Conservation (phyloP, 495 filamentous ascomycete genomes). For the Physcia stellaris region DNA sequence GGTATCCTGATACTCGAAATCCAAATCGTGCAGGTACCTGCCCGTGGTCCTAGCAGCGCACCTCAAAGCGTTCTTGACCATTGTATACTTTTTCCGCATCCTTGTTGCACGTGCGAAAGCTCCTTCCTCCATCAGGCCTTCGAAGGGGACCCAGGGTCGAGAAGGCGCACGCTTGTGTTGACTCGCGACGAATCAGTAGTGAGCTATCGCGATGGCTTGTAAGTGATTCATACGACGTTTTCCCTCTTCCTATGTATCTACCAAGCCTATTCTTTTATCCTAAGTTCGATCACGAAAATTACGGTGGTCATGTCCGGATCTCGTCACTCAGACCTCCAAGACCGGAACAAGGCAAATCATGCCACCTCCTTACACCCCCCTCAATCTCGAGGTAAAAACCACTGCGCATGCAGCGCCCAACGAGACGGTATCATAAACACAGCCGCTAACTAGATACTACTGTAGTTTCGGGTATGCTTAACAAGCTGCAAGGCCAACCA, state of each 20-base stretch:
- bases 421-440: not conserved
- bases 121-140: too few species aligned
- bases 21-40: too few species aligned
- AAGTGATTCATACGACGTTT: conserved; percentile 18
- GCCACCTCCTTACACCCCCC: not conserved
- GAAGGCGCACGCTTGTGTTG: too few species aligned
- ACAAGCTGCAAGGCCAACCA: conserved; percentile 94
- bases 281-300: conserved; percentile 3
- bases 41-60: too few species aligned
- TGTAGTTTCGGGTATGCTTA: conserved; percentile 77
- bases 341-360: not conserved
- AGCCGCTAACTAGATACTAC: not conserved
- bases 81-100: too few species aligned
- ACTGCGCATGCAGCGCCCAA: conserved; percentile 8
- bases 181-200: too few species aligned
- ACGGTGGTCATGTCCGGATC: conserved; percentile 13
- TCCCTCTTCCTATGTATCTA: conserved; percentile 1
- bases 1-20: too few species aligned
- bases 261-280: not conserved
- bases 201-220: conserved; percentile 30
- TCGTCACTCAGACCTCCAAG: conserved; percentile 5
- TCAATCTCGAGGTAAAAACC: not conserved
- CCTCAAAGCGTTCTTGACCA: too few species aligned
- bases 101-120: too few species aligned
- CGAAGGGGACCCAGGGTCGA: too few species aligned